Conservation (phyloP, 345 rosid species). For the Eucalyptus camaldulensis region DNA sequence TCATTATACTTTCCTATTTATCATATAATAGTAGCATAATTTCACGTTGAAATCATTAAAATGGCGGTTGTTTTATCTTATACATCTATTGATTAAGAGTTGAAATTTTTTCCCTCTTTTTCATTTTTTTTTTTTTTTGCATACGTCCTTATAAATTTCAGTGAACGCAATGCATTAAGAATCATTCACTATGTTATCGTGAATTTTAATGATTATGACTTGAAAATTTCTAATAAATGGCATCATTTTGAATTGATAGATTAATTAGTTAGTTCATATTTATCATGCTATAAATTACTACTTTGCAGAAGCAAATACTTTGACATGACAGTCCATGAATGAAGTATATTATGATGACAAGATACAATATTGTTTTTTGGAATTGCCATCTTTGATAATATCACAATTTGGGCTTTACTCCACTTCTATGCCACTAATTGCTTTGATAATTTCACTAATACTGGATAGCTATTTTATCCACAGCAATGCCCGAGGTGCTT, state of each 20-base stretch:
- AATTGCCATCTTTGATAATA: too few relatives aligned
- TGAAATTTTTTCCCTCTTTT: neutral
- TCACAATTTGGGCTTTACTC: too few relatives aligned
- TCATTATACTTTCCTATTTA: neutral
- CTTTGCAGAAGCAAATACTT: neutral
- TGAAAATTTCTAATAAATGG: neutral
- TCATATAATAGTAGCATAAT: neutral
- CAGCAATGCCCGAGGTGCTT: too few relatives aligned
- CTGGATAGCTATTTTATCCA: too few relatives aligned
- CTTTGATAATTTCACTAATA: too few relatives aligned
- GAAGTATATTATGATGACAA: too few relatives aligned
- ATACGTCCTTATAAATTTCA: neutral
- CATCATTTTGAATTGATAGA: neutral
- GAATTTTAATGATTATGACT: neutral
- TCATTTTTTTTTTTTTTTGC: neutral
- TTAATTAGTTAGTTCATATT: neutral
- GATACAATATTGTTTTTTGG: too few relatives aligned
- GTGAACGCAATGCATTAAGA: neutral
- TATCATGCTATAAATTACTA: neutral
- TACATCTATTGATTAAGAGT: neutral
- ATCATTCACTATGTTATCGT: too few relatives aligned
- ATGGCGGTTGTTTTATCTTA: neutral
- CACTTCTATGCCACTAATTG: too few relatives aligned
- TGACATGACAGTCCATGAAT: neutral
- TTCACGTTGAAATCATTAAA: neutral